phyloP scores from a whole-genome alignment of 257 asterid species.

The Salvia miltiorrhiza region DNA sequence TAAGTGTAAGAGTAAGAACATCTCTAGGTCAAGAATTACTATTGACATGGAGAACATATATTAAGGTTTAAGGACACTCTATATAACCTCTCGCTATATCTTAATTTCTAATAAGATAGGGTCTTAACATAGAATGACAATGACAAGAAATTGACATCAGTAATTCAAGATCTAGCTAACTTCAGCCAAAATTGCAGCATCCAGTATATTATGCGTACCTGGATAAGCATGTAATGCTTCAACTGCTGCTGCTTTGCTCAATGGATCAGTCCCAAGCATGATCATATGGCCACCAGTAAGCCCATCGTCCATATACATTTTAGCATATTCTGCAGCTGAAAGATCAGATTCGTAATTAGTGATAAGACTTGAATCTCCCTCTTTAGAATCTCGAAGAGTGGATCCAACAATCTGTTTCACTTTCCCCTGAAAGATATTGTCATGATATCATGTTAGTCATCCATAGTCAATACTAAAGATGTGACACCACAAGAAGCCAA shows the following conservation, averaged over 20 bases:
- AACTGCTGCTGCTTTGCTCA: conserved; percentile 75
- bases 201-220: conserved; percentile 40
- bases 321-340: conserved; percentile 88
- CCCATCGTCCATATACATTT: conserved; percentile 68
- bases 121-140: not conserved
- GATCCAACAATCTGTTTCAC: conserved; percentile 99
- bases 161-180: not conserved
- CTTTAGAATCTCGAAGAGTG: conserved; percentile 78
- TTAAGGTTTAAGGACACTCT: conserved; percentile 6
- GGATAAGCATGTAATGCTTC: conserved; percentile 93
- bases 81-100: not conserved
- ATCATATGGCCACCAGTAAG: conserved; percentile 94
- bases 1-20: conserved; percentile 39
- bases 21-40: conserved; percentile 25
- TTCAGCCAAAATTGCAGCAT: not conserved
- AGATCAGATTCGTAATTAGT: conserved; percentile 90
- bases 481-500: not conserved
- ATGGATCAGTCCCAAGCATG: conserved; percentile 96
- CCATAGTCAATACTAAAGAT: not conserved
- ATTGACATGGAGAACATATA: conserved; percentile 26
- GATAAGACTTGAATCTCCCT: conserved; percentile 62
- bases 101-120: not conserved
- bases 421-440: conserved; percentile 63
- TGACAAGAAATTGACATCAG: not conserved
- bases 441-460: conserved; percentile 2